Evolutionary conservation across 371 early-diverging fungal species (phyloP), one percentile per base, ranked within the genome.

Genomic region (Mortierella sp.): DNA sequence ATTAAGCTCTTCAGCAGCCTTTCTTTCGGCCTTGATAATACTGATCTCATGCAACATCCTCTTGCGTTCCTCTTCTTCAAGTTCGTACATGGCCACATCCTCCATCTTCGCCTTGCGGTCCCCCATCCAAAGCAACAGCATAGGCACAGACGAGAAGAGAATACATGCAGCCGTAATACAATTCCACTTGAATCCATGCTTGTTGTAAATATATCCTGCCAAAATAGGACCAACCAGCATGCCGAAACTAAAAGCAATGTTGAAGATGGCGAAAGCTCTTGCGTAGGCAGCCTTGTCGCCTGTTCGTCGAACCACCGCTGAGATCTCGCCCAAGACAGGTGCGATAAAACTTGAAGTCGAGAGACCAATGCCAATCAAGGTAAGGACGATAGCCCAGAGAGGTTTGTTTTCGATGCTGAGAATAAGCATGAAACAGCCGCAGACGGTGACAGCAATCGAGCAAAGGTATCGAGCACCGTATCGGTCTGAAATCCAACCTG

Each of bases 161-260:
- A 85, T 40, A 60, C 73, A 74, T 36, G 78, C 84, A 13, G 83
- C 61, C 4, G 74, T 72, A 61, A 85, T 83, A 36, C 83, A 83
- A 45, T 84, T 75, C 86, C 85, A 85, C 22, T 79, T 81, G 81
- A 87, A 87, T 5, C 86, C 85, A 36, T 83, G 72, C 1, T 71
- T 50, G 36, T 74, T 61, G 52, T 85, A 87, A n/a, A 86, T 41
- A 19, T 65, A 79, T 24, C 87, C 87, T 10, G 84, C 86, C 33
- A 85, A 36, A 21, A 86, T 78, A 3, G 87, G 87, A 1, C 86
- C 87, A 40, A 86, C 64, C 64, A 74, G 59, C 83, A 72, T 85
- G 4, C 89, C 89, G 13, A 84, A 69, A 9, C 77, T 85, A 73
- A 87, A 89, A 2, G 88, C 84, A 48, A 89, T 83, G 69, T 89